phyloP scores from a whole-genome alignment of 176 grass and related monocot genomes.

The Aegilops umbellulata region DNA sequence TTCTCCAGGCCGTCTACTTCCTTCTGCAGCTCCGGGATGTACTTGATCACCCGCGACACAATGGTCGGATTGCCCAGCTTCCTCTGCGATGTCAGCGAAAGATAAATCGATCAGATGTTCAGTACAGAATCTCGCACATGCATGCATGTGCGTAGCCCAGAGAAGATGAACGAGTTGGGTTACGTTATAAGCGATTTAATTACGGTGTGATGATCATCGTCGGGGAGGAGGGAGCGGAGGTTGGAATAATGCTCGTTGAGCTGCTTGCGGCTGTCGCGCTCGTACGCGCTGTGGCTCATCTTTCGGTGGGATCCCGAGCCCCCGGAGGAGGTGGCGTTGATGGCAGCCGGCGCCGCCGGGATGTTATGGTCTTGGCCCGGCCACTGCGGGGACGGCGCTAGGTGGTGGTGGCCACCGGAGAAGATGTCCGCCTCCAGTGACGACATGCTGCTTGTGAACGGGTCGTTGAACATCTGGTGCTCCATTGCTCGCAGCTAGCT shows the following conservation, averaged over 20 bases:
- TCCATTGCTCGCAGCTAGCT: slow-evolving; percentile 20
- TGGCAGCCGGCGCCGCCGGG: slow-evolving; percentile 27
- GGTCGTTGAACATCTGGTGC: slow-evolving; percentile 36
- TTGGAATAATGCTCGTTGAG: slow-evolving; percentile 80
- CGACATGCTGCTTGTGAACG: slow-evolving; percentile 50
- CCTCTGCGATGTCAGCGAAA: slow-evolving; percentile 39
- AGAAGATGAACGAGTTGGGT: neutral
- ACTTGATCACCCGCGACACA: slow-evolving; percentile 67
- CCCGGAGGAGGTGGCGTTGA: neutral
- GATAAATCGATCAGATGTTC: neutral
- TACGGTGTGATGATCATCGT: slow-evolving; percentile 62
- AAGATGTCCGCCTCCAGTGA: slow-evolving; percentile 46
- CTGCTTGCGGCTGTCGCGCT: slow-evolving; percentile 89
- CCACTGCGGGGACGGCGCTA: slow-evolving; percentile 5
- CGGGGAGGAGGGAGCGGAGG: slow-evolving; percentile 69
- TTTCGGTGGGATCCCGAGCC: slow-evolving; percentile 45
- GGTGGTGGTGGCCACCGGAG: neutral
- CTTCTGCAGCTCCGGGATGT: slow-evolving; percentile 85
- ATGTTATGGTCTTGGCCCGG: slow-evolving; percentile 36
- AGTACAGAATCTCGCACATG: neutral
- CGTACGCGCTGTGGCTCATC: slow-evolving; percentile 86
- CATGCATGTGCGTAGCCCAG: neutral
- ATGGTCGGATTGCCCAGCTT: slow-evolving; percentile 79
- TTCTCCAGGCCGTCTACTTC: slow-evolving; percentile 49
- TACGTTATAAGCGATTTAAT: neutral